These are phyloP conservation scores for Effrenium voratum DNA, from an alignment of 73 alveolate genomes.

Conservation along the genomic window DNA sequence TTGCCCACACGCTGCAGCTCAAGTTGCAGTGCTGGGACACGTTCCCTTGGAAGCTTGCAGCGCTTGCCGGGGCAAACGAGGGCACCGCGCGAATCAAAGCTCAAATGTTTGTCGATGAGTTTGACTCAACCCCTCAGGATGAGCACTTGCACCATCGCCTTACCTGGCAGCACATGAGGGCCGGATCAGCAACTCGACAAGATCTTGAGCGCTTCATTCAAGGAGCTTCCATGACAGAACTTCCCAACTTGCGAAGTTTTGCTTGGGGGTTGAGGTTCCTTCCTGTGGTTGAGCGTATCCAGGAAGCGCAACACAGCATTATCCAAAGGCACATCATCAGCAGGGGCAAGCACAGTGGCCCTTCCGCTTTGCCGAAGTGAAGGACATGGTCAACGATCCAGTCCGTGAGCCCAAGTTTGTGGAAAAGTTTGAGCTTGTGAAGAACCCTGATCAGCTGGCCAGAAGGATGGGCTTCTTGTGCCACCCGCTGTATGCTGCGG, in stretches of 20 bases:
- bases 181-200: not conserved
- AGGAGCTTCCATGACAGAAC: too few species aligned
- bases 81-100: not conserved
- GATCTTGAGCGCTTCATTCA: not conserved
- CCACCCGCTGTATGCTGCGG: not conserved
- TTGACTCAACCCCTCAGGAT: not conserved
- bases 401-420: not conserved
- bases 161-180: not conserved
- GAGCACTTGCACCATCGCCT: not conserved
- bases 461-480: not conserved
- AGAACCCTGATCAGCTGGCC: not conserved
- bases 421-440: not conserved
- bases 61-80: not conserved
- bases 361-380: not conserved
- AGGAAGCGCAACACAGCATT: not conserved
- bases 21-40: not conserved
- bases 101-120: not conserved
- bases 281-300: not conserved
- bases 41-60: conserved; percentile 3
- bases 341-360: not conserved
- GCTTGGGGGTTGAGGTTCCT: not conserved
- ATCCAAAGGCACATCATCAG: not conserved
- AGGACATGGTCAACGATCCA: not conserved
- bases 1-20: not conserved
- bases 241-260: not conserved